Evolutionary conservation across 148 eudicot genomes (phyloP), one percentile per base, ranked within the genome.

Genomic region (Amaranthus palmeri): DNA sequence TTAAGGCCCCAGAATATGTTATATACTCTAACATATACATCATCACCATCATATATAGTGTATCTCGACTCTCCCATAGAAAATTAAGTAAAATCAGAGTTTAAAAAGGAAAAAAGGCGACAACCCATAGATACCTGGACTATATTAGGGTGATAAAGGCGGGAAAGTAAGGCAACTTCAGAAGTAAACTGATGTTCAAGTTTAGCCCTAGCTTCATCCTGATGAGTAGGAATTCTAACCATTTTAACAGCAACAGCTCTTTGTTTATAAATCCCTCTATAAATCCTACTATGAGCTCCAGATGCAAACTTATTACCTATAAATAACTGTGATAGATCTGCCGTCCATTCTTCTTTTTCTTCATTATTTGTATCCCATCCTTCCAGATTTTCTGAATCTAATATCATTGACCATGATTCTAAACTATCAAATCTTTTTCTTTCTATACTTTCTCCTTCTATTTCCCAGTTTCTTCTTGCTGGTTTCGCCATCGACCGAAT

Each of bases 341-440:
- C 98, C 1, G 97, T 91, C 98, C 98, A 95, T 74, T 95, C 97
- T 78, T 93, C 97, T 65, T 81, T 82, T 74, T 84, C 90, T 71
- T 91, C 93, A 57, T 85, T 84, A 0, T 87, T 76, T 1, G 82
- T 85, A 73, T 91, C 98, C 93, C 91, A 95, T 0, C 85, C 81
- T 74, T 95, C 98, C 8, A 95, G 85, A 57, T 88, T 95, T 61
- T 95, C 98, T 6, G 97, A 89, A 17, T 95, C 98, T 75, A 95
- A 68, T 40, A 95, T 95, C 98, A 95, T 91, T 4, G 98, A 95
- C 98, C 98, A 95, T 72, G 98, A 95, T 42, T 95, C 98, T 59
- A 89, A 74, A 76, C 98, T 95, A 64, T 95, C 97, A 66, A 95
- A 91, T 69, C 98, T 80, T 83, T 81, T 95, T 82, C 80, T 86